Evolutionary conservation across 306 rosid species (phyloP).

Genomic region (Begonia peltatifolia): DNA sequence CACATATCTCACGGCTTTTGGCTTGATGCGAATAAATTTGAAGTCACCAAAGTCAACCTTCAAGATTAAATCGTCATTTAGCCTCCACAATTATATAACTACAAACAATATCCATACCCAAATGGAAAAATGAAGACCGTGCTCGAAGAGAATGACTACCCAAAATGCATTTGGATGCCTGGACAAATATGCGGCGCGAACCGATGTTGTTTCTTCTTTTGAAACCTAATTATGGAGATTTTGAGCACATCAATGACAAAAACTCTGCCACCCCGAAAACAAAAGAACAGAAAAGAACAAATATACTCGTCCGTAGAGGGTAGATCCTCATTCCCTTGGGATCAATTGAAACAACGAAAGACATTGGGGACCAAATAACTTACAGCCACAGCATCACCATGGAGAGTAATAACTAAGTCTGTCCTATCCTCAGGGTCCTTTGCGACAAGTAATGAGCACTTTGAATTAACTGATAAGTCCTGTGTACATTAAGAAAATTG

Average conservation of each 20-base stretch:
- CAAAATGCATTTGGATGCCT: constrained; percentile 88
- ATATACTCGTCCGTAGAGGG: no score
- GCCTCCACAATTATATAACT: not conserved
- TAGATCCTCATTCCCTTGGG: no score
- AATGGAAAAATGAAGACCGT: not conserved
- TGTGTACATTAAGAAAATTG: constrained; percentile 13
- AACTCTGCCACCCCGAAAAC: no score
- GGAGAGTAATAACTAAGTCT: constrained; percentile 73
- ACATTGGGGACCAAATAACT: constrained; percentile 20
- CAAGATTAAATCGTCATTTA: constrained; percentile 16
- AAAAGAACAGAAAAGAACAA: no score
- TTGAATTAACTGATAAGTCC: constrained; percentile 63
- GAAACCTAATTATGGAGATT: constrained; percentile 36
- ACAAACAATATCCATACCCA: not conserved
- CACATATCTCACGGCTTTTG: constrained; percentile 60
- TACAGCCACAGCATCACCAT: constrained; percentile 77
- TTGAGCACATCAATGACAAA: not conserved
- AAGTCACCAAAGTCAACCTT: constrained; percentile 99
- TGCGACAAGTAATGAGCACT: constrained; percentile 84
- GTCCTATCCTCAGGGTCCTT: constrained; percentile 87
- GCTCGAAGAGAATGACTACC: constrained; percentile 26
- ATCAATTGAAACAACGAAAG: constrained; percentile 5
- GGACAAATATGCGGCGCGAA: constrained; percentile 73
- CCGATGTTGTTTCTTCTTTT: constrained; percentile 44
- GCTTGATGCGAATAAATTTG: constrained; percentile 69